Base-by-base conservation (phyloP, 1,284 basidiomycete species). In the Ganoderma boninense region DNA sequence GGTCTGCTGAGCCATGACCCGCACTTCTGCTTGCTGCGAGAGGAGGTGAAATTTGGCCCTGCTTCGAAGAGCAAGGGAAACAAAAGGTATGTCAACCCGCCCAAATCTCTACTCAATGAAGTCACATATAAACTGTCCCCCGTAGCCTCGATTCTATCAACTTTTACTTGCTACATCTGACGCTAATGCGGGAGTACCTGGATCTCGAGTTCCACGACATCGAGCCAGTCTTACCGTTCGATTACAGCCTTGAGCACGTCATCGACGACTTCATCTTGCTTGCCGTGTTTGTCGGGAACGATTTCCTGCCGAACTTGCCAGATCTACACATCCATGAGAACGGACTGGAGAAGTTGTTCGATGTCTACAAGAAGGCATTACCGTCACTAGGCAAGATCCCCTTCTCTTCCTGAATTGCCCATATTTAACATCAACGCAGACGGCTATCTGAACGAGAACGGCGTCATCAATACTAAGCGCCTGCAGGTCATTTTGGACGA, bases 251-350 rank as follows among this genome's bases (percentile, higher is more conserved):
- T 68, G 97, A 99, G 81, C 90, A 94, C 43, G 89, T 99, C 81
- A 98, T 99, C 79, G 97, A 99, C 82, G 97, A 99, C 83, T 99
- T 99, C 82, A 95, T 99, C 77, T 86, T 99, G 18, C 90, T 99
- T 76, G 95, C 96, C 61, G 95, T 98, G 62, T 99, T 99, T 77
- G 92, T 99, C 65, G 97, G 97, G 43, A 99, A 99, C 80, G 97
- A 99, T 84, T 99, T 99, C 83, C 83, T 99, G 75, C 97, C 97
- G 10, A 96, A 99, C 83, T 83, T 99, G 65, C 98, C 97, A 7
- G 97, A 98, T 80, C 81, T 99, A 54, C 98, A 99, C 80, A 99
- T 99, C 80, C 97, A 99, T 79, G 96, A 98, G 82, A 98, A 98
- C 77, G 97, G 96, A 4, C 82, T 99, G 74, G 96, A 98, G 82